phyloP scores from a whole-genome alignment of 208 protist genomes.

The Trypanosoma platydactyli region DNA sequence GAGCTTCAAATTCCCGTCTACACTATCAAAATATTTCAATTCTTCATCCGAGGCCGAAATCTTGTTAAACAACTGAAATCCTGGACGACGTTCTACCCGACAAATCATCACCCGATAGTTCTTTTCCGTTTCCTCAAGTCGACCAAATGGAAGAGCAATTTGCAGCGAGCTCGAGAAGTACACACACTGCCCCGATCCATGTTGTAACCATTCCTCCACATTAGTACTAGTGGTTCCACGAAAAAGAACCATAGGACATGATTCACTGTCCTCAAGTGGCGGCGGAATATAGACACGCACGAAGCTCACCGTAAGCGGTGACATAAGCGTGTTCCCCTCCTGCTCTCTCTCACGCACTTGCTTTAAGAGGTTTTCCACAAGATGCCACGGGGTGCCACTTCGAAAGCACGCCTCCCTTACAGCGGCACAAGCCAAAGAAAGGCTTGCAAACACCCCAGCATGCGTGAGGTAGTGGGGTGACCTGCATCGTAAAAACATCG shows the following conservation, averaged over 20 bases:
- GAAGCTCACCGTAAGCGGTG: background rate
- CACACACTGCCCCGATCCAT: background rate
- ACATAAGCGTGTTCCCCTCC: background rate
- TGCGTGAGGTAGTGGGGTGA: background rate
- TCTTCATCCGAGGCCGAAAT: slow-evolving; percentile 16
- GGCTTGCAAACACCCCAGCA: slow-evolving; percentile 16
- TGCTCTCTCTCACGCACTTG: slow-evolving; percentile 10
- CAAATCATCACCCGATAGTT: slow-evolving; percentile 15
- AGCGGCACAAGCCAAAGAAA: background rate
- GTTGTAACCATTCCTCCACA: slow-evolving; percentile 10
- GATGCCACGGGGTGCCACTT: slow-evolving; percentile 10
- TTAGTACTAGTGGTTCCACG: slow-evolving; percentile 8
- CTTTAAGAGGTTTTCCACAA: slow-evolving; percentile 9
- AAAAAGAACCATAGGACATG: slow-evolving; percentile 14
- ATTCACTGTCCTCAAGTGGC: background rate
- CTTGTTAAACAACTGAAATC: slow-evolving; percentile 10
- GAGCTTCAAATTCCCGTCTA: slow-evolving; percentile 5
- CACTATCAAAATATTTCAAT: slow-evolving; percentile 15
- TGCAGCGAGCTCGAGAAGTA: slow-evolving; percentile 27
- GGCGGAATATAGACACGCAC: slow-evolving; percentile 24
- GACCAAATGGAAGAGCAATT: slow-evolving; percentile 18
- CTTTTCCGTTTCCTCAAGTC: background rate
- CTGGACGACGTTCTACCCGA: slow-evolving; percentile 12
- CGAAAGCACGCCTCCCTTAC: slow-evolving; percentile 14
- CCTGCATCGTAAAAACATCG: background rate